phyloP scores from a whole-genome alignment of 169 alveolate species.

The Nephromyces sp. region DNA sequence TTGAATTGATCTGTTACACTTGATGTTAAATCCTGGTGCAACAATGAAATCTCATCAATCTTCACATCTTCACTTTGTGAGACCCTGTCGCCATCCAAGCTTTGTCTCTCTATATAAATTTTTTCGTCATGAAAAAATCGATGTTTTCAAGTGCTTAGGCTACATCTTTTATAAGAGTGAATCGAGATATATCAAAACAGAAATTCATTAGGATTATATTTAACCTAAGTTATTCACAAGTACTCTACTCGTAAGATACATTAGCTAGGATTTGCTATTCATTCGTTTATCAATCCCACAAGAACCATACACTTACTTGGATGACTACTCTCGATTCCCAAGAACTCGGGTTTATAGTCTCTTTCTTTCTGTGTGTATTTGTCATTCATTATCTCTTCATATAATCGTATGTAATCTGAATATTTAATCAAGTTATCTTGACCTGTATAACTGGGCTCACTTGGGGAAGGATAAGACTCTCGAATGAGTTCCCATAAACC shows the following conservation, averaged over 20 bases:
- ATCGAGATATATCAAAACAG: too few species aligned
- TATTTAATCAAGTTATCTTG: not conserved
- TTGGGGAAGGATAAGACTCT: not conserved
- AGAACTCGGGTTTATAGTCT: not conserved
- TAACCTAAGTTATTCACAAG: too few species aligned
- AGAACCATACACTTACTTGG: too few species aligned
- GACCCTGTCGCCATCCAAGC: not conserved
- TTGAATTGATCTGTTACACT: not conserved
- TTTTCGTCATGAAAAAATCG: too few species aligned
- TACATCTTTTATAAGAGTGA: too few species aligned
- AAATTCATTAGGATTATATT: too few species aligned
- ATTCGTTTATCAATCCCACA: too few species aligned
- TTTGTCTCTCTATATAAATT: not conserved
- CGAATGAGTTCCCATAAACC: not conserved
- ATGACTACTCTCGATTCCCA: too few species aligned
- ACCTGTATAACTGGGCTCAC: not conserved
- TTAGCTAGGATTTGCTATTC: too few species aligned
- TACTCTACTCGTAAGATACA: too few species aligned
- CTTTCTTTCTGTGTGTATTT: not conserved
- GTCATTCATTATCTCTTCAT: not conserved
- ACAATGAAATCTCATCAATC: not conserved
- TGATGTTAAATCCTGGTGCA: not conserved
- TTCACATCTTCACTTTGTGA: not conserved
- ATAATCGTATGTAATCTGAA: not conserved
- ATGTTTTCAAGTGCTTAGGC: too few species aligned